A percentile compares a stretch with the other conserved stretches of the same genome.
phyloP scores from a whole-genome alignment of 352 stramenopile genomes.

The Blastocystis sp. region DNA sequence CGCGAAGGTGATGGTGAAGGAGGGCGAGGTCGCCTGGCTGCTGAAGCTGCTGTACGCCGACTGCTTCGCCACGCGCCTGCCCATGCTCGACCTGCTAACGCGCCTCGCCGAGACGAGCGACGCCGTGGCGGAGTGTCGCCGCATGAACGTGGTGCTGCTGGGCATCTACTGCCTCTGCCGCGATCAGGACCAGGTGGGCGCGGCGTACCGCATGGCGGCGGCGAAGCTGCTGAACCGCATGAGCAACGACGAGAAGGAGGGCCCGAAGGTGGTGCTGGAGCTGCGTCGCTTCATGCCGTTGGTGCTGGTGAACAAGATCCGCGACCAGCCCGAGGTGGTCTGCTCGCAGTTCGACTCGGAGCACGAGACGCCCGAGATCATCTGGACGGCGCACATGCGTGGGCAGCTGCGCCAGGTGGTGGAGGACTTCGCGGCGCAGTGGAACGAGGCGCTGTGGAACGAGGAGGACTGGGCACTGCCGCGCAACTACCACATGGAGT shows the following conservation, averaged over 20 bases:
- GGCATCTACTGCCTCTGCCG: slow-evolving; percentile 60
- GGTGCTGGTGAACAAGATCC: slow-evolving; percentile 73
- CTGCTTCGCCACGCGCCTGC: slow-evolving; percentile 36
- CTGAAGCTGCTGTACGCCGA: slow-evolving; percentile 67
- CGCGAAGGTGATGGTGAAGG: slow-evolving; percentile 54
- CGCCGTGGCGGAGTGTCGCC: slow-evolving; percentile 46
- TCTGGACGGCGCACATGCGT: slow-evolving; percentile 86
- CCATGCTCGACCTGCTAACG: slow-evolving; percentile 43
- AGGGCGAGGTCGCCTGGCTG: slow-evolving; percentile 22
- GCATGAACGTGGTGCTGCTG: slow-evolving; percentile 45
- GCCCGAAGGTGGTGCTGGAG: slow-evolving; percentile 56
- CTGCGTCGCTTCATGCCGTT: slow-evolving; percentile 74
- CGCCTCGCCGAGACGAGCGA: slow-evolving; percentile 44
- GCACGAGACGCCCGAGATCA: slow-evolving; percentile 86
- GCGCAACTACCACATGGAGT: slow-evolving; percentile 72
- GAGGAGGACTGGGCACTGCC: slow-evolving; percentile 61
- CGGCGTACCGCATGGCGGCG: slow-evolving; percentile 52
- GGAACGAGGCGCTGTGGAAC: slow-evolving; percentile 35
- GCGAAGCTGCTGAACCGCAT: slow-evolving; percentile 61
- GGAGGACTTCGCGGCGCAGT: slow-evolving; percentile 79
- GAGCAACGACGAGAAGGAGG: slow-evolving; percentile 68
- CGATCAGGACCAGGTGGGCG: slow-evolving; percentile 62
- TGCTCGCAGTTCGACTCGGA: slow-evolving; percentile 79
- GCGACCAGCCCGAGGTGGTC: slow-evolving; percentile 72
- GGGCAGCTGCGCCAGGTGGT: slow-evolving; percentile 79